A percentile compares a stretch with the other conserved stretches of the same genome.
These are phyloP conservation scores for Aechmea fasciata DNA, from an alignment of 176 grass and related monocot genomes.

Conservation along the genomic window DNA sequence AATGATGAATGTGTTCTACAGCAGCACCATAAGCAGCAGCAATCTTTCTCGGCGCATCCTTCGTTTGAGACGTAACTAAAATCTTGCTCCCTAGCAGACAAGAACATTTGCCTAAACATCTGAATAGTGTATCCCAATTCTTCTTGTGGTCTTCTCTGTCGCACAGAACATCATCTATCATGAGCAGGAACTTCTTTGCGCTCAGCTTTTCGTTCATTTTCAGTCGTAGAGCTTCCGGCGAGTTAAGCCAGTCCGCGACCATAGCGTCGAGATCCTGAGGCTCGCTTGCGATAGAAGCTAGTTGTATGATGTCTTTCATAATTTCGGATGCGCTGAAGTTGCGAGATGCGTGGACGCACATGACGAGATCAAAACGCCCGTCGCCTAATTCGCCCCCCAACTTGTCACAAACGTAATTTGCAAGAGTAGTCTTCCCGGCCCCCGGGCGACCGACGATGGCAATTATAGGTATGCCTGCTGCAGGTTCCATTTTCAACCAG, in stretches of 20 bases:
- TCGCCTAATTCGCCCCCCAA: background rate
- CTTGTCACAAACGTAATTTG: background rate
- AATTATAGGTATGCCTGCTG: background rate
- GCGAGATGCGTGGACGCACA: background rate
- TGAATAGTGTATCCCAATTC: background rate
- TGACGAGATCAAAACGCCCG: background rate
- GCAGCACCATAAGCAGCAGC: background rate
- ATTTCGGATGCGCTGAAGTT: background rate
- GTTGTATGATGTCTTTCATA: background rate
- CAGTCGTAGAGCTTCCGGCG: background rate
- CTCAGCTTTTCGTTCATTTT: background rate
- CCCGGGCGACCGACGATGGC: background rate
- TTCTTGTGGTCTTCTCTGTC: background rate
- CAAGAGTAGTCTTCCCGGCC: background rate
- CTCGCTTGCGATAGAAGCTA: background rate
- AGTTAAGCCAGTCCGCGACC: background rate
- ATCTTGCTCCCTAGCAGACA: background rate
- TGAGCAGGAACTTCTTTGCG: background rate
- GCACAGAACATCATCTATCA: slow-evolving; percentile 30
- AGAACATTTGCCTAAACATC: background rate
- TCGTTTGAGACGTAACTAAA: too few species aligned
- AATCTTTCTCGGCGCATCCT: background rate
- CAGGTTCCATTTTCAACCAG: too few species aligned
- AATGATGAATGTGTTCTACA: background rate
- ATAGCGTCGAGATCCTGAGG: background rate